Evolutionary conservation across 192 early-diverging fungal species (phyloP).

Genomic region (Backusella parvicylindrica): DNA sequence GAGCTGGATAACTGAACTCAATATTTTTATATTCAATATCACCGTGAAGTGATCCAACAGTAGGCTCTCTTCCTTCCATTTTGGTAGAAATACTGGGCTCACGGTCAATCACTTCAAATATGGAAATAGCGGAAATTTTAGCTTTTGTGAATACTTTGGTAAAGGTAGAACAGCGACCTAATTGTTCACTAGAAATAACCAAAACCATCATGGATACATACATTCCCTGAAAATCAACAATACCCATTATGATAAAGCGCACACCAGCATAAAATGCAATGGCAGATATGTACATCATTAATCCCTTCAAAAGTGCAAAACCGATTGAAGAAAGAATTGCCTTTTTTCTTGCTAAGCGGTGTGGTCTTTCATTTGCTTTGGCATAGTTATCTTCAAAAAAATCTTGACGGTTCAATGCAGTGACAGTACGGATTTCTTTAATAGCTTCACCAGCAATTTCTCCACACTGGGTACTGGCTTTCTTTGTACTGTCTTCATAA

Average conservation of each 20-base stretch:
- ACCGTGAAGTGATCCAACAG: slow-evolving; percentile 25
- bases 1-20: slow-evolving; percentile 65
- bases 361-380: slow-evolving; percentile 59
- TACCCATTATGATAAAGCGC: slow-evolving; percentile 11
- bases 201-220: slow-evolving; percentile 13
- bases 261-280: slow-evolving; percentile 69
- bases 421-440: too few species aligned
- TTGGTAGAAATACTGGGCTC: slow-evolving; percentile 60
- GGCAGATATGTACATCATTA: slow-evolving; percentile 69
- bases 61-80: slow-evolving; percentile 33
- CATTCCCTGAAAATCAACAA: slow-evolving; percentile 9
- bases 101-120: slow-evolving; percentile 72
- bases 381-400: slow-evolving; percentile 64
- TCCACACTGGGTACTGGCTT: slow-evolving; percentile 71
- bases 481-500: slow-evolving; percentile 59
- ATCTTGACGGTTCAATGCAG: slow-evolving; percentile 67
- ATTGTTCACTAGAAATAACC: slow-evolving; percentile 31
- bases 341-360: slow-evolving; percentile 60
- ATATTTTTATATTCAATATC: slow-evolving; percentile 37
- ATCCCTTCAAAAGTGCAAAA: slow-evolving; percentile 64
- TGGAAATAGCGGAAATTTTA: slow-evolving; percentile 67
- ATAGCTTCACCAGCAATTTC: slow-evolving; percentile 78
- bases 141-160: slow-evolving; percentile 73
- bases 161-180: slow-evolving; percentile 63
- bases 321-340: slow-evolving; percentile 63